These are phyloP conservation scores for Mallotus japonicus DNA, from an alignment of 441 rosid genomes.

Conservation along the genomic window DNA sequence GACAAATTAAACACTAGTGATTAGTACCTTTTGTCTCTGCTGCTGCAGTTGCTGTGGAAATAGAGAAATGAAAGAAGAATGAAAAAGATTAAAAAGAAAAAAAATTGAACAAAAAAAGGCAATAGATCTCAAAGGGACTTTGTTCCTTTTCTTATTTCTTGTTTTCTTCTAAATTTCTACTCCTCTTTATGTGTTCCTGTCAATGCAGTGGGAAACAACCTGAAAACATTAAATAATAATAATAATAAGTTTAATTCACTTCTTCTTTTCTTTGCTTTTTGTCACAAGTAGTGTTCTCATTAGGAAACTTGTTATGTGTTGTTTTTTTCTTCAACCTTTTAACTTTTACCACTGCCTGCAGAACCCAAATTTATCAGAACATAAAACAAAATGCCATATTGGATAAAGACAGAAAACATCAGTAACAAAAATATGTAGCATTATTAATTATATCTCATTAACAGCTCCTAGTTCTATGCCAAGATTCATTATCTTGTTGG, in stretches of 20 bases:
- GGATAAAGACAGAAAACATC: background rate
- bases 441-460: no score
- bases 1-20: constrained; percentile 19
- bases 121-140: constrained; percentile 35
- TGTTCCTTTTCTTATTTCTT: constrained; percentile 26
- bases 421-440: background rate
- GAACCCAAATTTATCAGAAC: constrained; percentile 10
- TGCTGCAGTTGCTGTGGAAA: constrained; percentile 22
- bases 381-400: background rate
- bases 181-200: constrained; percentile 37
- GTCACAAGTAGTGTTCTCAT: constrained; percentile 9
- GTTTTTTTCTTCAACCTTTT: constrained; percentile 15
- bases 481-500: background rate
- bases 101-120: background rate
- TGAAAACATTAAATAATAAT: constrained; percentile 21
- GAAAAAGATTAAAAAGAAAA: constrained; percentile 12
- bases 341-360: background rate
- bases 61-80: constrained; percentile 14
- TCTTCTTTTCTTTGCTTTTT: constrained; percentile 1
- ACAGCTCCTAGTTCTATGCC: background rate
- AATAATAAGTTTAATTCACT: constrained; percentile 10
- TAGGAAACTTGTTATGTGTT: background rate
- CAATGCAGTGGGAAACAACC: constrained; percentile 51
- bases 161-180: constrained; percentile 20
- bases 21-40: constrained; percentile 28